Evolutionary conservation across 2,329 filamentous ascomycete species (phyloP).

Genomic region (Sclerotinia minor): DNA sequence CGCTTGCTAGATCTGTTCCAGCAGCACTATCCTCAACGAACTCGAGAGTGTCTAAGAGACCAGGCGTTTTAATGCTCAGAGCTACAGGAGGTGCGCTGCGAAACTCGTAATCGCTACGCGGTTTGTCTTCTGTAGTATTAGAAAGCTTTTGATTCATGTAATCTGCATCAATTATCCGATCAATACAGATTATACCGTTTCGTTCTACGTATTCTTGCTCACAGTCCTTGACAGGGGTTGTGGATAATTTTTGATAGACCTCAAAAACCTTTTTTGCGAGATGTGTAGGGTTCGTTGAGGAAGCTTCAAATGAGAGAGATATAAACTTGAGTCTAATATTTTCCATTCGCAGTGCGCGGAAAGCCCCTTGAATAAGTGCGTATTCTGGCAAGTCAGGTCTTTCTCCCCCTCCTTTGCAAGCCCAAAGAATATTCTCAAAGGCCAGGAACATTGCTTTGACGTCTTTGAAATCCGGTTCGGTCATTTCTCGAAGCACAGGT

Average conservation of each 20-base stretch:
- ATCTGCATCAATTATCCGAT: neutral
- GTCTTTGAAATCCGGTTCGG: neutral
- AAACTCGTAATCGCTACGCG: neutral
- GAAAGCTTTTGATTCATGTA: neutral
- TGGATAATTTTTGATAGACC: neutral
- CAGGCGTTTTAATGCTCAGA: neutral
- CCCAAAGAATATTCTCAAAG: neutral
- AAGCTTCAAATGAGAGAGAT: neutral
- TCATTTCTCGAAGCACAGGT: neutral
- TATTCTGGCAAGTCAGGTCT: neutral
- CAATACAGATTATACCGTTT: neutral
- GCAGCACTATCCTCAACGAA: neutral
- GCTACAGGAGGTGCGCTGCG: neutral
- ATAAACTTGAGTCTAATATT: neutral
- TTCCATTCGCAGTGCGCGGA: neutral
- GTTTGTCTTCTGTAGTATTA: neutral
- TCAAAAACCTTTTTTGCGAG: neutral
- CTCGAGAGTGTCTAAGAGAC: neutral
- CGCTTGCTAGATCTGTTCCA: neutral
- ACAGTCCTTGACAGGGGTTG: neutral
- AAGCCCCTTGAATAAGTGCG: neutral
- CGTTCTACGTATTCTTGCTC: slow-evolving; percentile 5
- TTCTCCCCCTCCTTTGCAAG: neutral
- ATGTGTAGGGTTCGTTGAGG: neutral
- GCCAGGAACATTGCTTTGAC: neutral